A percentile compares a stretch with the other conserved stretches of the same genome.
phyloP scores from a whole-genome alignment of 805 yeast species.

The Pichia rugopelliculosa region DNA sequence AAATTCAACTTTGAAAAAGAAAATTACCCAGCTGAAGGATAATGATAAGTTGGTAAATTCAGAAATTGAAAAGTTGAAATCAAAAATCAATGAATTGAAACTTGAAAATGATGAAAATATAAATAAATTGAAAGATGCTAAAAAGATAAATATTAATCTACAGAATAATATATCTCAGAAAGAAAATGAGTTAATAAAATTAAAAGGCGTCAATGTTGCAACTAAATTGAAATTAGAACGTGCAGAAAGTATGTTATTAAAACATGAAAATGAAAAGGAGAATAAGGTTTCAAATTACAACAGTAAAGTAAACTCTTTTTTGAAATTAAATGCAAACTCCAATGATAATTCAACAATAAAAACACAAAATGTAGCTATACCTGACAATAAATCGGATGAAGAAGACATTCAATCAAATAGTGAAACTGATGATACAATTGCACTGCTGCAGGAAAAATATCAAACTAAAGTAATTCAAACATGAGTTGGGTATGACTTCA shows the following conservation, averaged over 20 bases:
- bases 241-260: constrained; percentile 1
- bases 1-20: background rate
- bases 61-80: background rate
- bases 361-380: background rate
- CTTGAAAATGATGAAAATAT: constrained; percentile 1
- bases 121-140: background rate
- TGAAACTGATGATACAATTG: constrained; percentile 9
- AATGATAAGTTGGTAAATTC: background rate
- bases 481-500: background rate
- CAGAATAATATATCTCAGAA: background rate
- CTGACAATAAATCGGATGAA: background rate
- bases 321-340: background rate
- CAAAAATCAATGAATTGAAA: background rate
- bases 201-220: constrained; percentile 2
- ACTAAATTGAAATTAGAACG: constrained; percentile 7
- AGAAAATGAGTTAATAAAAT: constrained; percentile 6
- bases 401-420: background rate
- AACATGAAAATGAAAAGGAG: background rate
- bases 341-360: background rate
- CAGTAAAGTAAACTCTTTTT: too few species aligned
- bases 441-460: constrained; percentile 6
- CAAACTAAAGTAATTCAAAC: constrained; percentile 2
- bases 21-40: background rate
- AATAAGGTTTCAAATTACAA: too few species aligned
- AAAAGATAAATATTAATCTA: background rate